Percentiles rank a stretch among this genome's conserved stretches.
phyloP scores from a whole-genome alignment of 345 rosid genomes.

The Gynandropsis gynandra region DNA sequence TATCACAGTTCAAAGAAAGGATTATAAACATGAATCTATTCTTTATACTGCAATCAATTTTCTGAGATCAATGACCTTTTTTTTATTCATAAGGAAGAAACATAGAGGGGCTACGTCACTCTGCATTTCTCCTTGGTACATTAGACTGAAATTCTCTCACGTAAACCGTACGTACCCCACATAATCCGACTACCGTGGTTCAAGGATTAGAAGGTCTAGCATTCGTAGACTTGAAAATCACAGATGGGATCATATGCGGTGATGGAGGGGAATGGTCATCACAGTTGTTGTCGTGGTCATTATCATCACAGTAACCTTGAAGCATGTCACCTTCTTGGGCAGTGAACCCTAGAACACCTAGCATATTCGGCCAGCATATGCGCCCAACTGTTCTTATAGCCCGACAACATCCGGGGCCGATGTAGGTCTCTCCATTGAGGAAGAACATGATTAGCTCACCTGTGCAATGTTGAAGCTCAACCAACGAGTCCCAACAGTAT shows the following conservation, averaged over 20 bases:
- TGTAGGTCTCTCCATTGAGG: constrained; percentile 58
- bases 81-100: constrained; percentile 16
- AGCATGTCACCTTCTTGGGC: constrained; percentile 56
- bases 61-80: background rate
- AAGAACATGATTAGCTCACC: constrained; percentile 71
- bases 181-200: background rate
- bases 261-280: constrained; percentile 24
- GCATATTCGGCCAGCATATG: constrained; percentile 62
- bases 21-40: background rate
- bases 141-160: background rate
- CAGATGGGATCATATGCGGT: constrained; percentile 5
- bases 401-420: constrained; percentile 54
- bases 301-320: constrained; percentile 57
- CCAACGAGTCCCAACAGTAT: constrained; percentile 65
- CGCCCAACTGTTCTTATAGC: constrained; percentile 46
- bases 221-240: constrained; percentile 13
- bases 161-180: background rate
- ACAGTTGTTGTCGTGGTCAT: constrained; percentile 10
- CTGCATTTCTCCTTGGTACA: constrained; percentile 14
- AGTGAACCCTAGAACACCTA: constrained; percentile 52
- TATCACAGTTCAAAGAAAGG: background rate
- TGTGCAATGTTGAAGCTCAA: constrained; percentile 67
- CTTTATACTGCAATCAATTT: background rate
- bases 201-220: constrained; percentile 20
- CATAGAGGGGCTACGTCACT: constrained; percentile 12